These are phyloP conservation scores for Podaxis rugospora DNA, from an alignment of 768 basidiomycete genomes.

Conservation along the genomic window DNA sequence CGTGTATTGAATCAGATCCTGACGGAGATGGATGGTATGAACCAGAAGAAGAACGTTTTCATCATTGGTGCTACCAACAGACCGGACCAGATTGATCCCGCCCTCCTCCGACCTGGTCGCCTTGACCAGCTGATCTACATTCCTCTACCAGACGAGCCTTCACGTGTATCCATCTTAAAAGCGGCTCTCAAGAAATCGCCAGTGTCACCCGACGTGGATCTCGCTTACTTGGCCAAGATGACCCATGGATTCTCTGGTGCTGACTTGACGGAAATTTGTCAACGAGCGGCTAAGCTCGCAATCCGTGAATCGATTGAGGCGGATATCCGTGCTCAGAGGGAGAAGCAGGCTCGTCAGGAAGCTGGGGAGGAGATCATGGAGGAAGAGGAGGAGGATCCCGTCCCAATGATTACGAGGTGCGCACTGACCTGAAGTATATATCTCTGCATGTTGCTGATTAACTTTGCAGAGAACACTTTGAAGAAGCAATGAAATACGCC, in stretches of 20 bases:
- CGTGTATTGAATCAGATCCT: conserved; percentile 97
- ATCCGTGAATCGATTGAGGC: conserved; percentile 94
- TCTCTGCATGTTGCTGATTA: conserved; percentile 1
- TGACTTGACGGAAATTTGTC: conserved; percentile 99
- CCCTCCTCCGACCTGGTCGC: conserved; percentile 94
- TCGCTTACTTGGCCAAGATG: conserved; percentile 81
- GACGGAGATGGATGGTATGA: conserved; percentile 99
- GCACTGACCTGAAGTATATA: conserved; percentile 16
- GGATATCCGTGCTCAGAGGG: conserved; percentile 77
- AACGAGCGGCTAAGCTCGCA: conserved; percentile 94
- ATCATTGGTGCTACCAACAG: conserved; percentile 97
- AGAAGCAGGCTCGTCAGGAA: conserved; percentile 78
- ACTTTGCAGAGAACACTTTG: conserved; percentile 78
- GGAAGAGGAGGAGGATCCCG: conserved; percentile 82
- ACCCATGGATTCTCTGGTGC: conserved; percentile 99
- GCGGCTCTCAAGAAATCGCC: conserved; percentile 93
- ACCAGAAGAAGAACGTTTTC: conserved; percentile 98
- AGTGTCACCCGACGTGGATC: conserved; percentile 75
- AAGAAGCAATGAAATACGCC: conserved; percentile 98
- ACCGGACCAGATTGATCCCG: conserved; percentile 93
- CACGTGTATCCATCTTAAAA: conserved; percentile 86
- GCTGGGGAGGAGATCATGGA: conserved; percentile 70
- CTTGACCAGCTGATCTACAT: conserved; percentile 99
- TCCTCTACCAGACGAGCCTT: conserved; percentile 92
- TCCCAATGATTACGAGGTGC: conserved; percentile 79